Evolutionary conservation across 176 grass and related monocot species (phyloP).

Genomic region (Lolium rigidum): DNA sequence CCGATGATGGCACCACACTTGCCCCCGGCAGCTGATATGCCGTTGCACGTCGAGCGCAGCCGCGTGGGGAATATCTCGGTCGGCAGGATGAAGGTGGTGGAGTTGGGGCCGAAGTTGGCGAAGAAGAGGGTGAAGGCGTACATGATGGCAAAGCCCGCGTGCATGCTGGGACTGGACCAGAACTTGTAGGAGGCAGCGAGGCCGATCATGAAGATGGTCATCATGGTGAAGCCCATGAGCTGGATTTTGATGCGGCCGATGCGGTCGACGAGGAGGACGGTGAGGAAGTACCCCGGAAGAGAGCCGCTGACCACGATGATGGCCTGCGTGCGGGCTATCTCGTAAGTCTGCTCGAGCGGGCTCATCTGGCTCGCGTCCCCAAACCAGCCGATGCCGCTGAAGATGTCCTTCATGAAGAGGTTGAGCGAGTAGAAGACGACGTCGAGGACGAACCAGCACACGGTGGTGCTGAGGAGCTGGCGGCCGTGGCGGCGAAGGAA

Average conservation of each 20-base stretch:
- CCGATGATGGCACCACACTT: slow-evolving; percentile 48
- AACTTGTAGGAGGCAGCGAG: not conserved
- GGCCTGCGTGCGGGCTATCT: not conserved
- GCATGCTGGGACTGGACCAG: not conserved
- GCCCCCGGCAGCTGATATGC: slow-evolving; percentile 46
- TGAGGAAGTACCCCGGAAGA: slow-evolving; percentile 39
- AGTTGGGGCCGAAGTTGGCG: slow-evolving; percentile 1
- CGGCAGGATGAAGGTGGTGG: not conserved
- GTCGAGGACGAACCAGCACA: slow-evolving; percentile 23
- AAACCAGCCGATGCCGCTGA: slow-evolving; percentile 21
- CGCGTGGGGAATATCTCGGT: slow-evolving; percentile 53
- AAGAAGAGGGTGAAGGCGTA: slow-evolving; percentile 2
- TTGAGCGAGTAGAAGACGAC: slow-evolving; percentile 27
- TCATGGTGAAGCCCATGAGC: slow-evolving; percentile 40
- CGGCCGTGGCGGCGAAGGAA: not conserved
- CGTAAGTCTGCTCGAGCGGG: slow-evolving; percentile 14
- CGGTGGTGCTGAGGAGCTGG: not conserved
- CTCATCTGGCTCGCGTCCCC: not conserved
- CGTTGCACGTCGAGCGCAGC: slow-evolving; percentile 57
- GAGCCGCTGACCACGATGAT: slow-evolving; percentile 19
- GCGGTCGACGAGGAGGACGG: slow-evolving; percentile 16
- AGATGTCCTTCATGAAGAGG: slow-evolving; percentile 44
- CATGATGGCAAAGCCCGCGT: not conserved
- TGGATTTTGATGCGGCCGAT: slow-evolving; percentile 45
- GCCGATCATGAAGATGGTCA: slow-evolving; percentile 37